Evolutionary conservation across 2,329 filamentous ascomycete genomes (phyloP).

Genomic region (Colletotrichum theobromicola): DNA sequence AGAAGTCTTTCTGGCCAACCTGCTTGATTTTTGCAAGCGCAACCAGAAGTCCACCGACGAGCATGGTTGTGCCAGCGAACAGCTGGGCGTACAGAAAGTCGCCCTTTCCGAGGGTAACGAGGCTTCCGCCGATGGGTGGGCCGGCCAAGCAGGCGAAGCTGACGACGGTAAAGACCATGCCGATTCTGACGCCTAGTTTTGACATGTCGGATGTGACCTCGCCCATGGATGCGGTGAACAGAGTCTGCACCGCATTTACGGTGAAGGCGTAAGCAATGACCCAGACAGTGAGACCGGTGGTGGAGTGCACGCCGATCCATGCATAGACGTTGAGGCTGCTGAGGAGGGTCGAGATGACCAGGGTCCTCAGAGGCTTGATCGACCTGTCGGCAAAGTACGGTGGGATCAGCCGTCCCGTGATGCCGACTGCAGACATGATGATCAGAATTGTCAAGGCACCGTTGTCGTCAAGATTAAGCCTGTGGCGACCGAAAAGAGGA

Average conservation of each 20-base stretch:
- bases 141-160: constrained; percentile 43
- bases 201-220: constrained; percentile 43
- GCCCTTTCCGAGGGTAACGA: constrained; percentile 36
- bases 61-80: constrained; percentile 8
- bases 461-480: constrained; percentile 1
- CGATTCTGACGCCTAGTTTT: constrained; percentile 42
- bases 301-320: constrained; percentile 41
- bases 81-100: constrained; percentile 8
- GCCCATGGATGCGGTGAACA: constrained; percentile 43
- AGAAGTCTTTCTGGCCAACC: constrained; percentile 4
- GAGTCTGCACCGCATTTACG: constrained; percentile 42
- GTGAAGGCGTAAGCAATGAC: constrained; percentile 36
- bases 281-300: constrained; percentile 35
- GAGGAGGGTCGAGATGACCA: constrained; percentile 13
- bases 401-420: constrained; percentile 22
- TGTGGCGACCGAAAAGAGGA: background rate
- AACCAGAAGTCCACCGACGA: constrained; percentile 8
- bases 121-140: constrained; percentile 45
- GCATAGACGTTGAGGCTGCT: constrained; percentile 17
- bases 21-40: constrained; percentile 17
- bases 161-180: constrained; percentile 45
- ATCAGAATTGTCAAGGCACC: constrained; percentile 11
- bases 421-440: constrained; percentile 22
- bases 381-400: constrained; percentile 22
- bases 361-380: constrained; percentile 21